A percentile compares a stretch with the other conserved stretches of the same genome.
phyloP scores from a whole-genome alignment of 768 basidiomycete genomes.

The Fibroporia radiculosa region DNA sequence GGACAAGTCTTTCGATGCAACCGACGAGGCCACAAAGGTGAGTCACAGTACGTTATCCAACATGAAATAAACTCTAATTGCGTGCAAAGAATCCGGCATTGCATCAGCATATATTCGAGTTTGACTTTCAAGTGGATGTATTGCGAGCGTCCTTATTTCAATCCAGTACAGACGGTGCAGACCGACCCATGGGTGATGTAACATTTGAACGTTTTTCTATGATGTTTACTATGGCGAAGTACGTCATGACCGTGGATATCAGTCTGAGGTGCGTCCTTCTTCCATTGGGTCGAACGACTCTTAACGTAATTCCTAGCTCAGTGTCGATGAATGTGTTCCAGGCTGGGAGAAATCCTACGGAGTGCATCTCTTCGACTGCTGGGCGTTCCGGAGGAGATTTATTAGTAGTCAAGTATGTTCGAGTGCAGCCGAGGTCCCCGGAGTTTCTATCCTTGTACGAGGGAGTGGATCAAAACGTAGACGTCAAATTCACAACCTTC shows the following conservation, averaged over 20 bases:
- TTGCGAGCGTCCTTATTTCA: constrained; percentile 76
- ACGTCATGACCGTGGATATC: constrained; percentile 81
- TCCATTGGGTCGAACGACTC: not conserved
- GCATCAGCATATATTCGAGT: constrained; percentile 66
- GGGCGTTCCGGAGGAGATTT: constrained; percentile 49
- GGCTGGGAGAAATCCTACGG: constrained; percentile 41
- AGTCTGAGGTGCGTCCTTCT: constrained; percentile 52
- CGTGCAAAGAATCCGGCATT: constrained; percentile 28
- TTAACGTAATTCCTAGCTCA: constrained; percentile 36
- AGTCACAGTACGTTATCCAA: not conserved
- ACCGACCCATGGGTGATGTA: constrained; percentile 73
- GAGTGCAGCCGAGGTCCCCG: constrained; percentile 79
- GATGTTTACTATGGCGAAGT: constrained; percentile 67
- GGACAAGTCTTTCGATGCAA: constrained; percentile 68
- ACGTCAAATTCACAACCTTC: constrained; percentile 84
- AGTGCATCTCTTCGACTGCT: constrained; percentile 58
- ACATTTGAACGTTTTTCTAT: constrained; percentile 73
- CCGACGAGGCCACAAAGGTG: constrained; percentile 46
- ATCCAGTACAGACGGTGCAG: constrained; percentile 49
- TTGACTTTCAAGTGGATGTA: constrained; percentile 81
- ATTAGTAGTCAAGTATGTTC: constrained; percentile 67
- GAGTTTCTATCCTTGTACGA: constrained; percentile 76
- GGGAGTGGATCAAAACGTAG: constrained; percentile 81
- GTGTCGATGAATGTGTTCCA: constrained; percentile 71
- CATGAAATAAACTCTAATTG: not conserved